These are phyloP conservation scores for Cucurbita maxima DNA, from an alignment of 306 rosid genomes.

Conservation along the genomic window DNA sequence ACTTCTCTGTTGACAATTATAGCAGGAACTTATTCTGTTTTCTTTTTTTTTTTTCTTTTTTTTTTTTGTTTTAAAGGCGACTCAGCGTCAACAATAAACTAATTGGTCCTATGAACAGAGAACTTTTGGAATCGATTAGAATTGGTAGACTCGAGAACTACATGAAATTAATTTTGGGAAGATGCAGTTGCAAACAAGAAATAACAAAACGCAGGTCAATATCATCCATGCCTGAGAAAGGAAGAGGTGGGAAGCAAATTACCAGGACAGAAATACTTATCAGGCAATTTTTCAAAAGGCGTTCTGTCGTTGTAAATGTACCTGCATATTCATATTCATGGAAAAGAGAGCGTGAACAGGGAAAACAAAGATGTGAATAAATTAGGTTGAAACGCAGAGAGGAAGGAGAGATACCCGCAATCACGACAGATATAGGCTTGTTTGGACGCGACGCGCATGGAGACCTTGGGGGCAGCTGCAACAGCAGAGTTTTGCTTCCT, in stretches of 20 bases:
- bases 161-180: neutral
- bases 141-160: neutral
- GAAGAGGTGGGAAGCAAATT: slow-evolving; percentile 4
- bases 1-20: neutral
- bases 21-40: neutral
- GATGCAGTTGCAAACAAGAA: neutral
- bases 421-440: slow-evolving; percentile 84
- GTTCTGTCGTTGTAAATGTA: slow-evolving; percentile 76
- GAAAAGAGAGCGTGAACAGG: neutral
- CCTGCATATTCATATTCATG: slow-evolving; percentile 20
- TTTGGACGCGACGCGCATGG: slow-evolving; percentile 86
- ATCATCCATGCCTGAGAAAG: neutral
- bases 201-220: neutral
- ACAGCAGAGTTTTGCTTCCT: slow-evolving; percentile 11
- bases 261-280: slow-evolving; percentile 77
- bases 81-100: neutral
- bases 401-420: slow-evolving; percentile 54
- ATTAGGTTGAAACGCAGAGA: neutral
- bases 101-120: neutral
- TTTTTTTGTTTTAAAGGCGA: too few relatives aligned
- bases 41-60: neutral
- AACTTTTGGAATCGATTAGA: neutral
- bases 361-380: neutral
- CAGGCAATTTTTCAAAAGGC: slow-evolving; percentile 66
- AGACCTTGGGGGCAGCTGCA: slow-evolving; percentile 37